Percentiles rank a stretch among this genome's conserved stretches.
Evolutionary conservation across 495 filamentous ascomycete species (phyloP).

Genomic region (Penicillium odoratum): DNA sequence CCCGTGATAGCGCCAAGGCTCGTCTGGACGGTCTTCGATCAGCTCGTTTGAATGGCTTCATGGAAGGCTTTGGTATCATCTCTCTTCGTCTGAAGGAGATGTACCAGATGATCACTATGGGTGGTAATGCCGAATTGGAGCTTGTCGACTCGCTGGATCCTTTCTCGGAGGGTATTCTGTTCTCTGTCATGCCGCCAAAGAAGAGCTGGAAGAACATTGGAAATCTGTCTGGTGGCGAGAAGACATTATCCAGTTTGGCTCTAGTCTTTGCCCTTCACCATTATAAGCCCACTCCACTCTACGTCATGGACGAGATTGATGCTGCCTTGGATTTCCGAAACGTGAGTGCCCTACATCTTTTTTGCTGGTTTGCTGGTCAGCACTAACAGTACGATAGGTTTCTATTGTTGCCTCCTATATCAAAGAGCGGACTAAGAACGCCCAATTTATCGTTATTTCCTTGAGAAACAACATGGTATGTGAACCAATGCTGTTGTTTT

Average conservation of each 20-base stretch:
- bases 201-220: conserved; percentile 99
- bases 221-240: conserved; percentile 93
- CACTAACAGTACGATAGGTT: conserved; percentile 56
- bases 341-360: conserved; percentile 53
- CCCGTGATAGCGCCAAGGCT: conserved; percentile 83
- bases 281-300: conserved; percentile 95
- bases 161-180: conserved; percentile 94
- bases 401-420: conserved; percentile 98
- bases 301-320: conserved; percentile 99
- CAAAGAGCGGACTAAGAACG: conserved; percentile 98
- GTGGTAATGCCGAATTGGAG: conserved; percentile 95
- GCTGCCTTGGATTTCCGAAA: conserved; percentile 97
- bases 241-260: conserved; percentile 90
- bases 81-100: conserved; percentile 97
- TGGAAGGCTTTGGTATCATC: conserved; percentile 94
- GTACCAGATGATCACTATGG: conserved; percentile 99
- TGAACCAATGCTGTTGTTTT: not conserved
- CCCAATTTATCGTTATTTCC: conserved; percentile 98
- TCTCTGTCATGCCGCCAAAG: conserved; percentile 98
- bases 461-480: conserved; percentile 92
- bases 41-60: conserved; percentile 90
- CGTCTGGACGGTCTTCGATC: conserved; percentile 88
- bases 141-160: conserved; percentile 94
- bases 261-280: conserved; percentile 97
- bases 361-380: conserved; percentile 5